phyloP scores from a whole-genome alignment of 257 asterid species.

The Capsicum rhomboideum region DNA sequence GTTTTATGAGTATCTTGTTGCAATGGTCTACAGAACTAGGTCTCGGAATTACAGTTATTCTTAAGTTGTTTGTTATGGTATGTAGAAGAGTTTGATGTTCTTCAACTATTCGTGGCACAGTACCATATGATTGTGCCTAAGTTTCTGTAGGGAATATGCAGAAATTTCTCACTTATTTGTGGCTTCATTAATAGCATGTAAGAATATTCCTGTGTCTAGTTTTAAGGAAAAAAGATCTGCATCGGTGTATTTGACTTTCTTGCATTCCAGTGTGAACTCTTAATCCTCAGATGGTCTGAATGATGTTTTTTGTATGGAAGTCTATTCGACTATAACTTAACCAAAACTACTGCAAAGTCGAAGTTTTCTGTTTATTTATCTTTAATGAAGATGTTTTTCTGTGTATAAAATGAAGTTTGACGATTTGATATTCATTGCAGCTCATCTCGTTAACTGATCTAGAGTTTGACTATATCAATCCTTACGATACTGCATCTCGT shows the following conservation, averaged over 20 bases:
- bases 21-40: not conserved
- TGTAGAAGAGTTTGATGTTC: not conserved
- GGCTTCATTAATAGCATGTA: not conserved
- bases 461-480: conserved; percentile 82
- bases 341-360: not conserved
- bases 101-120: not conserved
- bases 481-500: conserved; percentile 78
- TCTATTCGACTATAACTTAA: not conserved
- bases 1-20: not conserved
- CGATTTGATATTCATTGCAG: conserved; percentile 28
- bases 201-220: not conserved
- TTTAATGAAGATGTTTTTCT: not conserved
- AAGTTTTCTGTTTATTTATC: not conserved
- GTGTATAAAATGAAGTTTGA: not conserved
- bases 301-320: not conserved
- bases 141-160: not conserved
- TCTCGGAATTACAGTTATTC: not conserved
- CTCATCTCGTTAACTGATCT: conserved; percentile 86
- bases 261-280: not conserved
- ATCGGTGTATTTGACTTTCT: not conserved
- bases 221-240: not conserved
- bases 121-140: not conserved
- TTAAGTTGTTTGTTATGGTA: not conserved
- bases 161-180: not conserved
- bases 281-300: not conserved